Percentiles rank a stretch among this genome's conserved stretches.
Evolutionary conservation across 768 basidiomycete species (phyloP).

Genomic region (Botryobasidium botryosum): DNA sequence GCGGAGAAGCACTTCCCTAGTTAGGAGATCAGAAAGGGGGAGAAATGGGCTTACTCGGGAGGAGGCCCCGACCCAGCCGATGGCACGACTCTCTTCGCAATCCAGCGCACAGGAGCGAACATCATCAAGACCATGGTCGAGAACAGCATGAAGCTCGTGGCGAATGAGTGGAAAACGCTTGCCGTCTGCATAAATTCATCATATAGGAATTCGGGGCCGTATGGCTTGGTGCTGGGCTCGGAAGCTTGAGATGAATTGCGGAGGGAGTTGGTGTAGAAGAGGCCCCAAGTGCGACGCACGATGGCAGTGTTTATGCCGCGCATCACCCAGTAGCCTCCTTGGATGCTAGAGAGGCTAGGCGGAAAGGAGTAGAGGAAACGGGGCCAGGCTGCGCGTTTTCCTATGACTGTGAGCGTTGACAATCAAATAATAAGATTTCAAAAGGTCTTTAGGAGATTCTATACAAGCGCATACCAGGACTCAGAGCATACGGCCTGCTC

Average conservation of each 20-base stretch:
- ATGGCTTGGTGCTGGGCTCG: slow-evolving; percentile 20
- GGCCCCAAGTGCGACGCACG: slow-evolving; percentile 40
- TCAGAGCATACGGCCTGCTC: slow-evolving; percentile 25
- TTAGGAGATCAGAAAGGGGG: neutral
- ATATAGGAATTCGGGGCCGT: slow-evolving; percentile 62
- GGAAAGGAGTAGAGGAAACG: slow-evolving; percentile 26
- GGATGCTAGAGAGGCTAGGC: slow-evolving; percentile 18
- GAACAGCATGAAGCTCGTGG: slow-evolving; percentile 8
- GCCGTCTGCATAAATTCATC: slow-evolving; percentile 38
- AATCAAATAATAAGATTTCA: slow-evolving; percentile 1
- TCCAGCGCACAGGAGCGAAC: slow-evolving; percentile 29
- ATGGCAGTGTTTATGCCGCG: slow-evolving; percentile 28
- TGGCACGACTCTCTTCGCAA: slow-evolving; percentile 34
- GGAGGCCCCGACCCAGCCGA: slow-evolving; percentile 46
- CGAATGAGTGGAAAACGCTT: slow-evolving; percentile 9
- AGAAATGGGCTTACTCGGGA: slow-evolving; percentile 32
- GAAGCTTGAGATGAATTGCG: no score
- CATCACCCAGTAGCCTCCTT: slow-evolving; percentile 31
- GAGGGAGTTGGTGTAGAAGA: no score
- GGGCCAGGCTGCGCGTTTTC: slow-evolving; percentile 16
- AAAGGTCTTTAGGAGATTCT: neutral
- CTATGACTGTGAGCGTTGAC: slow-evolving; percentile 17
- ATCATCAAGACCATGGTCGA: slow-evolving; percentile 6
- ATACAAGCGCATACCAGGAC: slow-evolving; percentile 23
- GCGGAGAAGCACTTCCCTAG: neutral